Evolutionary conservation across 192 early-diverging fungal genomes (phyloP), one percentile per base, ranked within the genome.

Genomic region (Backusella psychrophila): DNA sequence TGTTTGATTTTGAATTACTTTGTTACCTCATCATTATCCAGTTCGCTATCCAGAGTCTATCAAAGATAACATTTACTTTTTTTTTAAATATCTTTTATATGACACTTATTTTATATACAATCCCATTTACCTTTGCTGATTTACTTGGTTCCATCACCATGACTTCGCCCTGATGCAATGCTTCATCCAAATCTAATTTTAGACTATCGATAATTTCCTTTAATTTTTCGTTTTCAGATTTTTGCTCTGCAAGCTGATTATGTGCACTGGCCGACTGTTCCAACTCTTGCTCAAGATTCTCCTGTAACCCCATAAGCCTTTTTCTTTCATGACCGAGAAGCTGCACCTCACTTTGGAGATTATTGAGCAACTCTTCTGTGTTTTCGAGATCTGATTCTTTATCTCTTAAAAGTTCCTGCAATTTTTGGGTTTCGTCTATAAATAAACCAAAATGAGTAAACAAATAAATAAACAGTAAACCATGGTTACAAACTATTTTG

Each of bases 391-490:
- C 77, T 11, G 49, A 70, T 46, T 85, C 84, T 41, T 85, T 85
- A 65, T 73, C 65, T 53, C 66, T 39, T 26, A 85, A 63, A 59
- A 79, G 23, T 21, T 83, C 75, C 33, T 83, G 82, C 12, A 85
- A 63, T 52, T 85, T 83, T 31, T 83, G 79, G 23, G 81, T 79
- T 81, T 85, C 84, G 66, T 77, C 84, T 85, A 35, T 15, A 4
- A 53, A 39, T 14, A 66, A 36, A 35, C 41, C 38, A 53, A 23
- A 14, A 38, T 72, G 26, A 29, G 29, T 34, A 44, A 21, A 35
- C 14, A 17, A 33, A 38, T 12, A 14, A 42, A 66, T 44, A 19
- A 38, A 59, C 23, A 26, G 23, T 63, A 29, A 33, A 29, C 23
- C 21, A 63, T 59, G 7, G 23, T 12, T 23, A 59, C 23, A 6